Evolutionary conservation across 768 basidiomycete genomes (phyloP), one percentile per base, ranked within the genome.

Genomic region (Russula virescens): DNA sequence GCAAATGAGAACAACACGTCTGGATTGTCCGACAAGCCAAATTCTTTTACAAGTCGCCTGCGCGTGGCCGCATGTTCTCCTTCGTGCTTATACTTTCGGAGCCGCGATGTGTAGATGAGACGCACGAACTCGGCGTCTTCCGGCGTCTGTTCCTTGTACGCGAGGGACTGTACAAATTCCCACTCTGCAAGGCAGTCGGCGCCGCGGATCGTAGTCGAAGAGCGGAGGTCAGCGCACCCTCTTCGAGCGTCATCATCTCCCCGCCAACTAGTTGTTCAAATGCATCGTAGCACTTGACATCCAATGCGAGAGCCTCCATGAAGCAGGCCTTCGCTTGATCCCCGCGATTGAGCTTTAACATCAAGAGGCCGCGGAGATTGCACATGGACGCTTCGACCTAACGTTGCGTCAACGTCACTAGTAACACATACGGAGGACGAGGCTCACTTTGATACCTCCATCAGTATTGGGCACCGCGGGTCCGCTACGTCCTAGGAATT

Each of bases 341-440:
- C 23, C 87, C 86, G 13, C 94, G 88, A 69, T 93, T 94, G 18
- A 98, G 80, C 71, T 97, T 95, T 57, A 95, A 86, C 86, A 98
- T 96, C 21, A 99, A 80, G 25, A 97, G 76, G 14, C 95, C 97
- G 58, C 97, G 85, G 19, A 99, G 79, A 71, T 96, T 88, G 70
- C 96, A 98, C 86, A 98, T 95, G 2, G 96, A 97, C 4, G 97
- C 93, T 77, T 98, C 94, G 43, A 98, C 89, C 94, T 96, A 45
- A 43, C 14, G 35, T 18, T 46, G 23, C 19, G 38, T 60, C 9
- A 58, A 64, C 38, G 43, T 31, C 3, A 38, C 26, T 31, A 3
- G 21, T 34, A 25, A n/a, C 10, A 28, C 25, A 55, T 35, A 61
- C 43, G 40, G 11, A 54, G 21, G 28, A 23, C 16, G 31, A 19